A percentile compares a stretch with the other conserved stretches of the same genome.
phyloP scores from a whole-genome alignment of 2,329 filamentous ascomycete genomes.

The Pyricularia sp. region DNA sequence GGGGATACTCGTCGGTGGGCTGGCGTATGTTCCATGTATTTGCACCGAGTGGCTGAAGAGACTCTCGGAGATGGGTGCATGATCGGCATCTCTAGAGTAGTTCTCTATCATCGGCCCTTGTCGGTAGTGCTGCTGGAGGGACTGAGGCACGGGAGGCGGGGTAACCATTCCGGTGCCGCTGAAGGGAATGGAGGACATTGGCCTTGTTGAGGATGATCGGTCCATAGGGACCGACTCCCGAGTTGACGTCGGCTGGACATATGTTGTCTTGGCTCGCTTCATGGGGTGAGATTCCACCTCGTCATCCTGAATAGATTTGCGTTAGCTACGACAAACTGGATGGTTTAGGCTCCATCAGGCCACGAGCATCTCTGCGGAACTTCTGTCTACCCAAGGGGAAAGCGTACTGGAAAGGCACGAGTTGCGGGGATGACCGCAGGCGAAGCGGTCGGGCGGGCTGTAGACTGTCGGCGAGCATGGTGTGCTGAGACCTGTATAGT shows the following conservation, averaged over 20 bases:
- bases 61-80: not conserved
- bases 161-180: constrained; percentile 4
- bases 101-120: not conserved
- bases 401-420: not conserved
- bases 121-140: not conserved
- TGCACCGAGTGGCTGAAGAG: not conserved
- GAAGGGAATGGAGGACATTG: constrained; percentile 3
- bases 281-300: constrained; percentile 3
- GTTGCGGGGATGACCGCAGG: not conserved
- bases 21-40: not conserved
- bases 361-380: not conserved
- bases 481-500: not conserved
- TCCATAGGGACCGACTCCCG: constrained; percentile 1
- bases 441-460: not conserved
- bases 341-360: not conserved
- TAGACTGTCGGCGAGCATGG: not conserved
- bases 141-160: not conserved
- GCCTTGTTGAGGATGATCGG: constrained; percentile 1
- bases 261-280: constrained; percentile 7
- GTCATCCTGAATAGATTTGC: not conserved
- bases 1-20: not conserved
- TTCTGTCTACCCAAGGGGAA: not conserved
- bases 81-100: not conserved
- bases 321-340: not conserved
- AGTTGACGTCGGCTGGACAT: not conserved